Evolutionary conservation across 208 protist genomes (phyloP).

Genomic region (Crithidia brevicula): DNA sequence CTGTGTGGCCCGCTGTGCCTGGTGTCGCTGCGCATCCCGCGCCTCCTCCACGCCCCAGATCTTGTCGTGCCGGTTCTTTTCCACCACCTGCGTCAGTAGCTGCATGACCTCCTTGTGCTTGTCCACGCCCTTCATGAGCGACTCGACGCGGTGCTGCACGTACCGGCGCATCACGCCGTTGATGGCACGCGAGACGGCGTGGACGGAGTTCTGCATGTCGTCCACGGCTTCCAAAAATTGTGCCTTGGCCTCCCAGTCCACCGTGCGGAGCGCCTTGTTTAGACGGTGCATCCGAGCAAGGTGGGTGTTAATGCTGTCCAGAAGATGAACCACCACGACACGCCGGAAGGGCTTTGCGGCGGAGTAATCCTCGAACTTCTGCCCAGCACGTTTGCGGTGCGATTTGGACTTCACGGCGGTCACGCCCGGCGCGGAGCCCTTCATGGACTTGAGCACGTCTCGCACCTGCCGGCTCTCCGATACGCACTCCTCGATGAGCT

Average conservation of each 20-base stretch:
- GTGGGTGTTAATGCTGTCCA: constrained; percentile 54
- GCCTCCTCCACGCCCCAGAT: constrained; percentile 52
- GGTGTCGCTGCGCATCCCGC: constrained; percentile 37
- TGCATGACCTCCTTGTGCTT: constrained; percentile 79
- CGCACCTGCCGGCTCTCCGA: constrained; percentile 80
- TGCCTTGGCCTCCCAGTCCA: constrained; percentile 82
- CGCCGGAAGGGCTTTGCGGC: constrained; percentile 88
- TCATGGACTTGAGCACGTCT: constrained; percentile 88
- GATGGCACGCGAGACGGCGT: constrained; percentile 54
- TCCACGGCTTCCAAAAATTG: constrained; percentile 62
- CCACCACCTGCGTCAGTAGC: constrained; percentile 69
- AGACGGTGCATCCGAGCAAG: constrained; percentile 64
- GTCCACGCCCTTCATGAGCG: constrained; percentile 69
- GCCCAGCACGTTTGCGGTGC: constrained; percentile 69
- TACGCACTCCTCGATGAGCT: constrained; percentile 77
- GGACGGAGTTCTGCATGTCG: constrained; percentile 53
- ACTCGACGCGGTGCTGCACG: constrained; percentile 71
- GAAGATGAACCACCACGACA: constrained; percentile 65
- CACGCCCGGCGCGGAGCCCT: constrained; percentile 56
- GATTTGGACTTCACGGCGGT: constrained; percentile 83
- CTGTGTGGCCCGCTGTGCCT: too few relatives aligned
- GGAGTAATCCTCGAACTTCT: constrained; percentile 89
- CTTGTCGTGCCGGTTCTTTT: constrained; percentile 72
- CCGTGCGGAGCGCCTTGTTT: constrained; percentile 73
- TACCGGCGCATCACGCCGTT: constrained; percentile 68